Base-by-base conservation (phyloP, 2,329 filamentous ascomycete genomes). In the Xylaria sp. region DNA sequence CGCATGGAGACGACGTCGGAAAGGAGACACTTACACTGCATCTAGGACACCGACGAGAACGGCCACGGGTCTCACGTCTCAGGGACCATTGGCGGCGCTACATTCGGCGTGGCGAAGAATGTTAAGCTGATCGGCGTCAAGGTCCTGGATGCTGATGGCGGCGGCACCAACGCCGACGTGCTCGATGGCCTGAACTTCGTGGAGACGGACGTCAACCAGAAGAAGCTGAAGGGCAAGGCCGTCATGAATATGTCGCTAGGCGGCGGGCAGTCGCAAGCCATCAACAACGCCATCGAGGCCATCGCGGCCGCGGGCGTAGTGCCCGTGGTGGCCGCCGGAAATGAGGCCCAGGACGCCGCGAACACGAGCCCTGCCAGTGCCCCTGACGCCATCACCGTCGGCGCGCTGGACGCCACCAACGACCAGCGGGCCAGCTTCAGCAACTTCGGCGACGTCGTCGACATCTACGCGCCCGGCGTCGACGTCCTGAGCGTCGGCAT, bases 221-320 rank as follows among this genome's bases (percentile, higher is more conserved):
- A 79, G 69, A 80, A 81, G 25, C 77, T 83, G 40, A 67, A 70
- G n/a, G 86, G 86, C 75, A 87, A 86, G 75, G 82, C 85, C 65
- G 84, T 90, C 73, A 85, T 90, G 83, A 90, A 89, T 83, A 88
- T 90, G 86, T 90, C 88, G 3, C 82, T 90, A 23, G 87, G 87
- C 66, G 86, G 87, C 32, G 66, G 75, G 72, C 50, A 60, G 48
- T 88, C 85, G 8, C 68, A 73, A 1, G 84, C 86, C 27, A 77
- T 88, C 77, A 89, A 90, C 81, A 77, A 80, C n/a, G 87, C 86
- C 74, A 84, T 89, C 67, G 77, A 85, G 72, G 80, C 79, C 47
- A 76, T 88, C 53, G 80, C 81, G 71, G 78, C 80, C 2, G 83
- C 83, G 10, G 87, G 87, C 53, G 78, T 89, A 69, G 85, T 88